Evolutionary conservation across 345 rosid genomes (phyloP).

Genomic region (Durio zibethinus): DNA sequence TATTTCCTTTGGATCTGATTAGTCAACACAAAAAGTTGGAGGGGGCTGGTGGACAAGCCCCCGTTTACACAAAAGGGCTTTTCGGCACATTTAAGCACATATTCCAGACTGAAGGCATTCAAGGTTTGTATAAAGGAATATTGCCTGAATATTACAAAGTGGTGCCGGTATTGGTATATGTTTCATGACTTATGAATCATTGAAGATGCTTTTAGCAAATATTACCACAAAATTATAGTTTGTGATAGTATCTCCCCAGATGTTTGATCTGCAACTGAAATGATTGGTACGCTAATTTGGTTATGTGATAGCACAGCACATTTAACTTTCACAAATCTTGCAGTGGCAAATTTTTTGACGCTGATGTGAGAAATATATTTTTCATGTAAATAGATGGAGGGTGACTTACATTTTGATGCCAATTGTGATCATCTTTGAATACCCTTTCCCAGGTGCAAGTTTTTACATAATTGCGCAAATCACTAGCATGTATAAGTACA

Average conservation of each 20-base stretch:
- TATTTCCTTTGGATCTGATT: constrained; percentile 91
- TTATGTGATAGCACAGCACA: neutral
- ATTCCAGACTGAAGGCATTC: constrained; percentile 56
- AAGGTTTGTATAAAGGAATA: constrained; percentile 78
- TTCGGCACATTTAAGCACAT: constrained; percentile 66
- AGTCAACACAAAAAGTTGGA: constrained; percentile 85
- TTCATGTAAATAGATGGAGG: constrained; percentile 25
- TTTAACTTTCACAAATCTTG: constrained; percentile 14
- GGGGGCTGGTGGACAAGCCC: constrained; percentile 70
- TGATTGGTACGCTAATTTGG: neutral
- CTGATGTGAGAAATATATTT: constrained; percentile 23
- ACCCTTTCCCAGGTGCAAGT: neutral
- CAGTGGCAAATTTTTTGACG: constrained; percentile 19
- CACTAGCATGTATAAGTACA: neutral
- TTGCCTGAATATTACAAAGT: constrained; percentile 91
- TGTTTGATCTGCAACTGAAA: neutral
- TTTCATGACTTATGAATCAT: too few relatives aligned
- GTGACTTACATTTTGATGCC: neutral
- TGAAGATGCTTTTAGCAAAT: constrained; percentile 63
- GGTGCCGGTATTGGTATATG: constrained; percentile 95
- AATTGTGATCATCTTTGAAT: too few relatives aligned
- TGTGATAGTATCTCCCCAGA: neutral
- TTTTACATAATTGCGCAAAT: neutral
- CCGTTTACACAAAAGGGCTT: constrained; percentile 61
- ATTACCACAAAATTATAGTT: constrained; percentile 30